Evolutionary conservation across 768 basidiomycete species (phyloP).

Genomic region (Tylopilus subfusipes): DNA sequence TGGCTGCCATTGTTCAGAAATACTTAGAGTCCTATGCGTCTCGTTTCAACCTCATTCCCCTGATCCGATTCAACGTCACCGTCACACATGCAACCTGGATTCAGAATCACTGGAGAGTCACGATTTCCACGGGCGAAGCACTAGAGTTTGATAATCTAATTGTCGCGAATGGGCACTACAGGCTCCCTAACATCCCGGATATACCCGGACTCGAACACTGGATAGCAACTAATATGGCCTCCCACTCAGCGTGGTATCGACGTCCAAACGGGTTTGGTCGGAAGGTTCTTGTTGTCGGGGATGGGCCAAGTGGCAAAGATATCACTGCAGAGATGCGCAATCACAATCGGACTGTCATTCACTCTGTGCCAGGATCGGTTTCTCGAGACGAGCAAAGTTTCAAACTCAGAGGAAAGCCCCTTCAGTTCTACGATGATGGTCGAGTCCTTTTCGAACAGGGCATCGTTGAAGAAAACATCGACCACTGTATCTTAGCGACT

Average conservation of each 20-base stretch:
- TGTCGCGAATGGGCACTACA: slow-evolving; percentile 75
- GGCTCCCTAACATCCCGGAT: slow-evolving; percentile 57
- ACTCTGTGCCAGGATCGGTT: slow-evolving; percentile 44
- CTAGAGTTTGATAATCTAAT: slow-evolving; percentile 60
- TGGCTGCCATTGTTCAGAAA: slow-evolving; percentile 53
- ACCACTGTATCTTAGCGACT: slow-evolving; percentile 70
- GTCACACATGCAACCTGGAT: slow-evolving; percentile 50
- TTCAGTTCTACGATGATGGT: slow-evolving; percentile 40
- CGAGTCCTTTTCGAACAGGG: slow-evolving; percentile 60
- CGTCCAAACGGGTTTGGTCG: slow-evolving; percentile 40
- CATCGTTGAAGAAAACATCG: slow-evolving; percentile 48
- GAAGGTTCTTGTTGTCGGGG: slow-evolving; percentile 46
- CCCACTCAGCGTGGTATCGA: slow-evolving; percentile 70
- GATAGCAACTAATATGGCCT: slow-evolving; percentile 48
- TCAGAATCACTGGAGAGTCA: slow-evolving; percentile 46
- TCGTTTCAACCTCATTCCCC: slow-evolving; percentile 54
- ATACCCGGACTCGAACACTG: slow-evolving; percentile 59
- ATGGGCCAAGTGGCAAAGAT: slow-evolving; percentile 67
- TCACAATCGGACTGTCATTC: slow-evolving; percentile 46
- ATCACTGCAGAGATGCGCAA: slow-evolving; percentile 56
- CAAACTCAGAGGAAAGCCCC: slow-evolving; percentile 42
- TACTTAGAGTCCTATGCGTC: slow-evolving; percentile 69
- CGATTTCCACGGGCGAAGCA: slow-evolving; percentile 35
- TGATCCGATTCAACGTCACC: slow-evolving; percentile 59
- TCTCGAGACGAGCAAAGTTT: slow-evolving; percentile 33